These are phyloP conservation scores for Pterothamnion heteromorphum DNA, from an alignment of 31 red algal species.

Conservation along the genomic window DNA sequence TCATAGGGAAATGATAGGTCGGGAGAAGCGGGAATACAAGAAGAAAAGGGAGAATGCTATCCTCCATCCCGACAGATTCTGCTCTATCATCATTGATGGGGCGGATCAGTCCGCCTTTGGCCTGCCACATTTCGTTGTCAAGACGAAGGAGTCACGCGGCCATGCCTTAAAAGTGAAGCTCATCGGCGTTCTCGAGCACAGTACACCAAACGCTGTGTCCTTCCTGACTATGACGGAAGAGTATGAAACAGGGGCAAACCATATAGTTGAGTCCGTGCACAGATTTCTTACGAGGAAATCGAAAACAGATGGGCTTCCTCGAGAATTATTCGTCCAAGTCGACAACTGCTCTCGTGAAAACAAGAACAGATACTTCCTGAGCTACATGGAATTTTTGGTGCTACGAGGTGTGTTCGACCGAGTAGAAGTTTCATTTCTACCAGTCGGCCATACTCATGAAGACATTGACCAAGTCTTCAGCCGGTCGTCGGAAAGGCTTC, in stretches of 20 bases:
- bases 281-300: neutral
- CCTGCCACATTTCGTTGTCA: neutral
- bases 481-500: neutral
- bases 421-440: neutral
- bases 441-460: slow-evolving; percentile 36
- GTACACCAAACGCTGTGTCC: neutral
- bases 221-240: slow-evolving; percentile 10
- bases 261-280: slow-evolving; percentile 24
- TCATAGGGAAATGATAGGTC: neutral
- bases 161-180: neutral
- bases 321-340: neutral
- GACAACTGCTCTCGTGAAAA: slow-evolving; percentile 11
- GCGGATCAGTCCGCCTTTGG: slow-evolving; percentile 10
- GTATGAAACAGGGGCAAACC: neutral
- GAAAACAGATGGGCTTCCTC: neutral
- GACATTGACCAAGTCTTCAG: slow-evolving; percentile 26
- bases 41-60: neutral
- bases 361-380: neutral
- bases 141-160: neutral
- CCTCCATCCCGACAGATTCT: neutral
- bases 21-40: neutral
- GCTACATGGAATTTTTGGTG: slow-evolving; percentile 34
- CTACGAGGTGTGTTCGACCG: neutral
- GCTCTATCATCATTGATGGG: slow-evolving; percentile 25
- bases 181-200: neutral